Conservation (phyloP, 1,284 basidiomycete genomes). For the Apiotrichum domesticum region DNA sequence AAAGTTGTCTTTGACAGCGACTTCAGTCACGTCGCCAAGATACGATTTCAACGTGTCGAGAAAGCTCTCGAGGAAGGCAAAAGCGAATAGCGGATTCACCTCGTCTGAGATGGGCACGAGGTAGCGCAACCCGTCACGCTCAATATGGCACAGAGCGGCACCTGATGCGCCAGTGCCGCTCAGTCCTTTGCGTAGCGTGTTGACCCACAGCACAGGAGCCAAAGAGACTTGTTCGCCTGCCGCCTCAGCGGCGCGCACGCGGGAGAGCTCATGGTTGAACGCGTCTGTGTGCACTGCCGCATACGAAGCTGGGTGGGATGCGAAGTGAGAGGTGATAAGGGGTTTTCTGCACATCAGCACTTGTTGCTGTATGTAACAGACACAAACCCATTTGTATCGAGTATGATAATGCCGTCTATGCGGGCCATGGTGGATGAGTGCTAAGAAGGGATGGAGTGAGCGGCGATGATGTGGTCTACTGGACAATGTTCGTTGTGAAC, state of each 20-base stretch:
- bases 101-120: slow-evolving; percentile 70
- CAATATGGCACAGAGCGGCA: slow-evolving; percentile 57
- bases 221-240: slow-evolving; percentile 4
- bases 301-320: slow-evolving; percentile 67
- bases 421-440: slow-evolving; percentile 28
- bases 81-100: slow-evolving; percentile 82
- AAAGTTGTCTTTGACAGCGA: slow-evolving; percentile 84
- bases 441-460: background rate
- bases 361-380: slow-evolving; percentile 9
- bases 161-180: slow-evolving; percentile 26
- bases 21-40: slow-evolving; percentile 65
- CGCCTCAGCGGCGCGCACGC: slow-evolving; percentile 44
- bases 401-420: slow-evolving; percentile 84
- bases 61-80: slow-evolving; percentile 81
- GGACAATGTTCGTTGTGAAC: no score
- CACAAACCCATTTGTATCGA: slow-evolving; percentile 72
- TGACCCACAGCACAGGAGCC: slow-evolving; percentile 42
- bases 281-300: slow-evolving; percentile 81
- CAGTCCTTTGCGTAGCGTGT: slow-evolving; percentile 20
- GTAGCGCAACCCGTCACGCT: slow-evolving; percentile 65
- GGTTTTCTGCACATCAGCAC: slow-evolving; percentile 56
- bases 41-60: slow-evolving; percentile 79
- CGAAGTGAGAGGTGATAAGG: slow-evolving; percentile 86
- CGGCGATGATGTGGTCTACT: no score
- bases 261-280: slow-evolving; percentile 64